Percentiles rank a stretch among this genome's conserved stretches.
phyloP scores from a whole-genome alignment of 495 filamentous ascomycete genomes.

The Mytilinidion resinicola region DNA sequence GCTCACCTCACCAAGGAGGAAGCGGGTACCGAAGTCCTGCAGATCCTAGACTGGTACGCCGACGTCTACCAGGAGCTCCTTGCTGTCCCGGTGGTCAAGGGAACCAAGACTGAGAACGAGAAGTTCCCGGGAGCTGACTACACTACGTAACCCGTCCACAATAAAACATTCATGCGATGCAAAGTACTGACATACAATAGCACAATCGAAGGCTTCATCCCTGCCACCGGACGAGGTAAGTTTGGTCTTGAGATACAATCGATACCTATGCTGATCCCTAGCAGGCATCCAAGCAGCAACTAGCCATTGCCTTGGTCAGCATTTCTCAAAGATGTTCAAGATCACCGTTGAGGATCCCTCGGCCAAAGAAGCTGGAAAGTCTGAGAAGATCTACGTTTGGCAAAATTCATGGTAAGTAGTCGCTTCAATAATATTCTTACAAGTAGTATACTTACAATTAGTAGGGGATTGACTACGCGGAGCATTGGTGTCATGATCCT shows the following conservation, averaged over 20 bases:
- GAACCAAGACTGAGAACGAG: slow-evolving; percentile 87
- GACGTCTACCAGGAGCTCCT: slow-evolving; percentile 87
- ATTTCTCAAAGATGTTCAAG: slow-evolving; percentile 97
- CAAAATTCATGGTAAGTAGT: slow-evolving; percentile 96
- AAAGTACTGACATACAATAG: not conserved
- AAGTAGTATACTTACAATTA: not conserved
- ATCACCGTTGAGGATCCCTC: slow-evolving; percentile 92
- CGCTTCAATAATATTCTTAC: too few relatives aligned
- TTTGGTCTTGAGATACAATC: not conserved
- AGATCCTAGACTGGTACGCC: slow-evolving; percentile 91
- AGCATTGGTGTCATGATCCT: slow-evolving; percentile 93
- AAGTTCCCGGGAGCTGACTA: slow-evolving; percentile 95
- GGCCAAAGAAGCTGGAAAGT: slow-evolving; percentile 59
- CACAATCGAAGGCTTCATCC: slow-evolving; percentile 91
- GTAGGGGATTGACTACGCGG: too few relatives aligned
- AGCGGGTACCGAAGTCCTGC: slow-evolving; percentile 74
- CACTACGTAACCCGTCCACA: slow-evolving; percentile 51
- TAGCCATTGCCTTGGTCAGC: slow-evolving; percentile 89
- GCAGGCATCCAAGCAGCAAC: slow-evolving; percentile 79
- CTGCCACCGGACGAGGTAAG: slow-evolving; percentile 76
- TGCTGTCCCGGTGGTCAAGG: slow-evolving; percentile 87
- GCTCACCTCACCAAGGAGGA: slow-evolving; percentile 75
- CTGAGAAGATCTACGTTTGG: slow-evolving; percentile 65
- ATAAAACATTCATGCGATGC: not conserved
- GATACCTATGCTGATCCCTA: not conserved